Base-by-base conservation (phyloP, 805 yeast genomes). In the Ogataea trehaloabstinens region DNA sequence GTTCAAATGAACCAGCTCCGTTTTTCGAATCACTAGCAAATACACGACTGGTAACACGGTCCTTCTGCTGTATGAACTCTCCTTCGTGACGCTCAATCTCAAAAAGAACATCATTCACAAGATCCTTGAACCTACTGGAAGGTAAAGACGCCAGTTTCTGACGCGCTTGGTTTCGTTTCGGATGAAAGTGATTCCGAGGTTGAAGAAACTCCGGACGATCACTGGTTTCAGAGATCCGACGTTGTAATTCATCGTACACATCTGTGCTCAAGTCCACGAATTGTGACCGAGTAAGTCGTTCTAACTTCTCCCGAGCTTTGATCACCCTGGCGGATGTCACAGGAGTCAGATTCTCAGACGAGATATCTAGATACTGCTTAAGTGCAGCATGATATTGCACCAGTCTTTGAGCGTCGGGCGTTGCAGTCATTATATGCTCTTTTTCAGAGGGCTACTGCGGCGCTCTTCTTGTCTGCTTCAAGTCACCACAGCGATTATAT, bases 141-240 rank as follows among this genome's bases (percentile, higher is more conserved):
- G 96, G 93, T 42, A 93, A 74, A 34, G 85, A 79, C 4, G 96
- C 83, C 50, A 93, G 73, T 64, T 90, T 91, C 61, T 86, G 86
- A 52, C 99, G 75, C 2, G 99, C 98, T 61, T 89, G 95, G 58
- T 93, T 95, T 56, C 99, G 76, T 58, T 89, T 90, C 30, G 95
- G 90, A 61, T 93, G 99, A 64, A 87, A 88, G 15, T 74, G 71
- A 5, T 76, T 70, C 52, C 78, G 77, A 5, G 95, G 90, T 28
- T 80, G 69, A 37, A 91, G 69, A 53, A 74, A 79, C 38, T 76
- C 79, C 1, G 85, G 80, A 15, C 45, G 41, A 21, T 74, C 70
- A 36, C 74, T 67, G 27, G 74, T 70, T 49, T 80, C 82, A n/a
- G 42, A 44, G 28, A 76, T 73, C 46, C 99, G 74, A 55, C 99